phyloP scores from a whole-genome alignment of 345 rosid species.

The Citrus reticulata region DNA sequence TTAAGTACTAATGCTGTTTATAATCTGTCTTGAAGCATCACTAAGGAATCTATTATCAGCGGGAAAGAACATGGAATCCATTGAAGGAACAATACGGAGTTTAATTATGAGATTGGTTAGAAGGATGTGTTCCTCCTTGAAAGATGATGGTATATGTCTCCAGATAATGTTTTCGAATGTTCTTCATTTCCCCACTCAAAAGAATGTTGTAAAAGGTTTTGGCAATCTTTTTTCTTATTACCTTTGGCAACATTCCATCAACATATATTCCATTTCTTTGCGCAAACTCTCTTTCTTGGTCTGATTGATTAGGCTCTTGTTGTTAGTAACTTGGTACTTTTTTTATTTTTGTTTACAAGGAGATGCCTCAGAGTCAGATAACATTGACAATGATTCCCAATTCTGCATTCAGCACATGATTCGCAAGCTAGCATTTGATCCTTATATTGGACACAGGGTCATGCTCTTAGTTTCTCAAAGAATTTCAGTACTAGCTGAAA shows the following conservation, averaged over 20 bases:
- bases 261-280: neutral
- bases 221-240: neutral
- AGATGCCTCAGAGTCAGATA: slow-evolving; percentile 37
- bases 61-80: slow-evolving; percentile 44
- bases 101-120: slow-evolving; percentile 52
- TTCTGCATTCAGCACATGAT: slow-evolving; percentile 72
- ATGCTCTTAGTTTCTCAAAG: slow-evolving; percentile 61
- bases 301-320: neutral
- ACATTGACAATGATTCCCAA: slow-evolving; percentile 36
- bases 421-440: slow-evolving; percentile 66
- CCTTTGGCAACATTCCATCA: neutral
- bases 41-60: slow-evolving; percentile 48
- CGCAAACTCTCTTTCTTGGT: neutral
- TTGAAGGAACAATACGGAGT: slow-evolving; percentile 56
- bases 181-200: neutral
- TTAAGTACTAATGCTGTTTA: neutral
- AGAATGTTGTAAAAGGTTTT: neutral
- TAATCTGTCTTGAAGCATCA: slow-evolving; percentile 42
- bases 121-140: slow-evolving; percentile 57
- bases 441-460: slow-evolving; percentile 72
- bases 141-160: slow-evolving; percentile 41
- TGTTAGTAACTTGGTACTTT: neutral
- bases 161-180: slow-evolving; percentile 3
- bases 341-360: slow-evolving; percentile 16
- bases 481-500: slow-evolving; percentile 60